Conservation (phyloP, 2,329 filamentous ascomycete species). For the Aspergillus unguis region DNA sequence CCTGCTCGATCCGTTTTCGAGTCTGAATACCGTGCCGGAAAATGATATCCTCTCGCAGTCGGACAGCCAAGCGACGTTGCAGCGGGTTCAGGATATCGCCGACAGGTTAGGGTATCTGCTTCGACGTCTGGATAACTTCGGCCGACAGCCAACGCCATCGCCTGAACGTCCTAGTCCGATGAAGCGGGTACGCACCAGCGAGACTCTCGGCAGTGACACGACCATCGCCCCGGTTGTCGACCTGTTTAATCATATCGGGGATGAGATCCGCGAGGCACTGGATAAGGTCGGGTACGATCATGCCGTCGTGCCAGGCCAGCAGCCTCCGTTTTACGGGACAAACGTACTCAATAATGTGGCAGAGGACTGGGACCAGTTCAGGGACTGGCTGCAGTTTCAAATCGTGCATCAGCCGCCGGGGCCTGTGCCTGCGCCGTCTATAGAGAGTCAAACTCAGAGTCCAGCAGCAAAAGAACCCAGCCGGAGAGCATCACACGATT, state of each 20-base stretch:
- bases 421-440: background rate
- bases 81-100: slow-evolving; percentile 10
- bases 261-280: slow-evolving; percentile 9
- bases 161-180: background rate
- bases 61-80: slow-evolving; percentile 4
- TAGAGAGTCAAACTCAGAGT: background rate
- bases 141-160: background rate
- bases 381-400: slow-evolving; percentile 15
- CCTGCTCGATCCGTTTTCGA: slow-evolving; percentile 5
- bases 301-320: slow-evolving; percentile 6
- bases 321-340: background rate
- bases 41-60: slow-evolving; percentile 2
- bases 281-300: slow-evolving; percentile 10
- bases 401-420: slow-evolving; percentile 6
- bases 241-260: slow-evolving; percentile 11
- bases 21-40: slow-evolving; percentile 7
- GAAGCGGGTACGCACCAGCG: background rate
- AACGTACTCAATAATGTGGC: slow-evolving; percentile 6
- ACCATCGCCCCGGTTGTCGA: slow-evolving; percentile 8
- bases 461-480: background rate
- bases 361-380: slow-evolving; percentile 15
- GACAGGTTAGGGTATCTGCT: slow-evolving; percentile 6
- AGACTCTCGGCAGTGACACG: background rate
- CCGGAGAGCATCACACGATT: background rate
- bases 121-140: slow-evolving; percentile 2